phyloP scores from a whole-genome alignment of 805 yeast species.

The Wickerhamiella qilinensis region DNA sequence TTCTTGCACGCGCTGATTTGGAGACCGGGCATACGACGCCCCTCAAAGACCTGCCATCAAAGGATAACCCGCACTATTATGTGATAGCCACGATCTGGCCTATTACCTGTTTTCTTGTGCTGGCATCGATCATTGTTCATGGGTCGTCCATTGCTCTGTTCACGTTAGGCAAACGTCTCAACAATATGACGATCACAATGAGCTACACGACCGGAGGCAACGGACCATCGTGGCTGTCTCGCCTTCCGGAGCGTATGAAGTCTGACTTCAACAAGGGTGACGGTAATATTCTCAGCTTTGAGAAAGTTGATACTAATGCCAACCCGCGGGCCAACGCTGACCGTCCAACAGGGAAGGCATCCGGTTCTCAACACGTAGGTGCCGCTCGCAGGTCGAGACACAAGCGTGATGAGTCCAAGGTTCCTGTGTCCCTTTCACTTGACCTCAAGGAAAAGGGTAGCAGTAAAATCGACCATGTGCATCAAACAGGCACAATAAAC shows the following conservation, averaged over 20 bases:
- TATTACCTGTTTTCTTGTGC: constrained; percentile 58
- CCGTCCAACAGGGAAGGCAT: background rate
- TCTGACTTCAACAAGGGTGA: constrained; percentile 39
- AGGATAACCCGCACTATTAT: constrained; percentile 36
- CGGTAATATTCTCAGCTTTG: constrained; percentile 66
- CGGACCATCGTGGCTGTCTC: constrained; percentile 63
- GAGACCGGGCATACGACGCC: constrained; percentile 50
- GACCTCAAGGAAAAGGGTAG: constrained; percentile 7
- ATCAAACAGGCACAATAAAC: constrained; percentile 10
- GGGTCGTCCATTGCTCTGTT: constrained; percentile 78
- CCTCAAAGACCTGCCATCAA: constrained; percentile 29
- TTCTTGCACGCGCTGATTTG: constrained; percentile 57
- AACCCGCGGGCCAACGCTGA: constrained; percentile 11
- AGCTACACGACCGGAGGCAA: constrained; percentile 50
- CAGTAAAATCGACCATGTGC: constrained; percentile 7
- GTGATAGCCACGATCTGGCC: constrained; percentile 66
- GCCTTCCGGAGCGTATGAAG: constrained; percentile 37
- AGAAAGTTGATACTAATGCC: constrained; percentile 58
- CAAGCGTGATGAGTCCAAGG: constrained; percentile 1
- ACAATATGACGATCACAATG: constrained; percentile 85
- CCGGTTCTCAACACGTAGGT: background rate
- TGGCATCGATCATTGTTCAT: constrained; percentile 73
- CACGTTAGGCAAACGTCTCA: constrained; percentile 68
- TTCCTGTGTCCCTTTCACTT: constrained; percentile 8
- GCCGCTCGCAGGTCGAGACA: background rate